Percentiles rank a stretch among this genome's conserved stretches.
Conservation (phyloP, 805 yeast species). For the Helenozyma rhizophorensis region DNA sequence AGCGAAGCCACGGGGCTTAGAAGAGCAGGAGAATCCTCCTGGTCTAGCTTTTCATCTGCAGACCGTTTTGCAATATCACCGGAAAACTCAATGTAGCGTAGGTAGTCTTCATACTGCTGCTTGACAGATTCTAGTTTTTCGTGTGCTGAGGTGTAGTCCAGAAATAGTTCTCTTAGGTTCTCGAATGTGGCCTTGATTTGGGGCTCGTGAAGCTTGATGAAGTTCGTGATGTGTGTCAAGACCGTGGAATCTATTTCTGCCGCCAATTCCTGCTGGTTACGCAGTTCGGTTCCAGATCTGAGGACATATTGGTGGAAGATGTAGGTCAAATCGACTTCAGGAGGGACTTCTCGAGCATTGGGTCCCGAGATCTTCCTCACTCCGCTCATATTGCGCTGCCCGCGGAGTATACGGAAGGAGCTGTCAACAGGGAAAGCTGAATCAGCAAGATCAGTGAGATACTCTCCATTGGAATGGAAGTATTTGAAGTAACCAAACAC, state of each 20-base stretch:
- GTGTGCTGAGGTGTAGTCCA: slow-evolving; percentile 23
- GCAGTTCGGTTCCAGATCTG: slow-evolving; percentile 9
- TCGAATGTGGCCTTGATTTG: slow-evolving; percentile 20
- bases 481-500: slow-evolving; percentile 34
- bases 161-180: slow-evolving; percentile 19
- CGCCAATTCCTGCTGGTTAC: slow-evolving; percentile 21
- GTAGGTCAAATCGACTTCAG: slow-evolving; percentile 8
- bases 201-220: slow-evolving; percentile 35
- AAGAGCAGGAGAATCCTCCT: too few relatives aligned
- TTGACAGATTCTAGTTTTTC: slow-evolving; percentile 25
- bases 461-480: slow-evolving; percentile 32
- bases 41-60: too few relatives aligned
- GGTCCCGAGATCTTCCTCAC: slow-evolving; percentile 2
- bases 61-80: background rate
- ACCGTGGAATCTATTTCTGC: slow-evolving; percentile 31
- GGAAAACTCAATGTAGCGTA: slow-evolving; percentile 29
- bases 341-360: background rate
- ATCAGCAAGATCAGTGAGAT: slow-evolving; percentile 23
- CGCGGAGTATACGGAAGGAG: slow-evolving; percentile 17
- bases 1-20: background rate
- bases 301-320: slow-evolving; percentile 12
- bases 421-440: slow-evolving; percentile 21
- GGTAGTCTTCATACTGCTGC: slow-evolving; percentile 25
- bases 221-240: slow-evolving; percentile 29
- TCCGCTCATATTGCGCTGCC: slow-evolving; percentile 5